Evolutionary conservation across 257 asterid species (phyloP).

Genomic region (Parsonsia alboflavescens): DNA sequence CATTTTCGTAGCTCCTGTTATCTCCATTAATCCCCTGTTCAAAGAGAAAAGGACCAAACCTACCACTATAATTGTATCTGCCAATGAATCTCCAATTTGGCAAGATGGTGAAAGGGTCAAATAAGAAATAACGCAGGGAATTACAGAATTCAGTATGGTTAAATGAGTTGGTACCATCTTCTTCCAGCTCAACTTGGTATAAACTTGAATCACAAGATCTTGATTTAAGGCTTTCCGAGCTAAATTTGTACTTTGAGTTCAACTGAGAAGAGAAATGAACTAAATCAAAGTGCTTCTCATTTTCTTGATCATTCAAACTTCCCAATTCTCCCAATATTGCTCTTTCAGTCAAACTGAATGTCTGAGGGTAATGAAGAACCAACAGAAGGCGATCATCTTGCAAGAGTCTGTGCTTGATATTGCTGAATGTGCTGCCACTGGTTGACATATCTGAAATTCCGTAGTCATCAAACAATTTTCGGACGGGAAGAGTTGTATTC

Average conservation of each 20-base stretch:
- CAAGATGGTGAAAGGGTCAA: neutral
- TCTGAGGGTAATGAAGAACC: conserved; percentile 16
- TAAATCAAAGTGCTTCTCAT: conserved; percentile 9
- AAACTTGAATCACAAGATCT: conserved; percentile 4
- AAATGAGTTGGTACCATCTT: conserved; percentile 11
- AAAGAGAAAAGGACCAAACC: neutral
- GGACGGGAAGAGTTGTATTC: conserved; percentile 4
- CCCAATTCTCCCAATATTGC: conserved; percentile 21
- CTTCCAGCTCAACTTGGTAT: neutral
- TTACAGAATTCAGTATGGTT: conserved; percentile 10
- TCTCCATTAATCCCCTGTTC: no score
- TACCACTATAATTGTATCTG: neutral
- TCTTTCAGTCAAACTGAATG: conserved; percentile 4
- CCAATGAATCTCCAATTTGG: conserved; percentile 8
- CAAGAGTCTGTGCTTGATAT: neutral
- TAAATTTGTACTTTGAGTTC: conserved; percentile 12
- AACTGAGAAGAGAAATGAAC: conserved; percentile 14
- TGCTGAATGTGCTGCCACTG: neutral
- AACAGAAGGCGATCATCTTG: conserved; percentile 15
- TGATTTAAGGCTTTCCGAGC: conserved; percentile 9
- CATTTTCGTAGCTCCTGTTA: neutral
- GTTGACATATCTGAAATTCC: neutral
- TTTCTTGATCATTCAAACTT: conserved; percentile 14
- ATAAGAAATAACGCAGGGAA: neutral
- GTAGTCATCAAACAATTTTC: neutral